Base-by-base conservation (phyloP, 192 early-diverging fungal genomes). In the Umbelopsis ramanniana region DNA sequence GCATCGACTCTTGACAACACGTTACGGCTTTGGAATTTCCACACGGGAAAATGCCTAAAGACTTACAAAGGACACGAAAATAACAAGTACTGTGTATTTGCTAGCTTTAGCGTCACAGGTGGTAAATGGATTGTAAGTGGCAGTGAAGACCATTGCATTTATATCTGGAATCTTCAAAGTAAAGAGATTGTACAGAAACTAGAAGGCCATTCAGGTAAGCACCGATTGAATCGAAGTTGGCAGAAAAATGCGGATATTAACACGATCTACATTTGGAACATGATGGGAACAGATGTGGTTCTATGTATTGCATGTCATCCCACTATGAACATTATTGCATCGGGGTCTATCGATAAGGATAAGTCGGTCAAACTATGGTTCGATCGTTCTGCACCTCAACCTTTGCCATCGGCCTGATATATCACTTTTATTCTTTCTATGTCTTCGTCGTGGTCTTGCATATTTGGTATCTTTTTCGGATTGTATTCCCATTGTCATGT, bases 81-180 rank as follows among this genome's bases (percentile, higher is more conserved):
- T 82, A 82, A 89, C 46, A 89, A 93, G 60, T 98, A 94, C 73
- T 99, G 97, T 84, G 89, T 93, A 53, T 96, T 98, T 83, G 89
- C 89, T n/a, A 90, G 90, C 43, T 99, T 99, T 70, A 94, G 91
- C 46, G 93, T 97, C 17, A 98, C 95, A 2, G 88, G 90, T 69
- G 94, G 92, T 66, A 94, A 96, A 81, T 97, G 94, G 94, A 96
- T 99, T 46, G 97, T 99, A 12, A 93, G 91, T 38, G 98, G 97
- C 0, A 93, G 91, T 71, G 98, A 99, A 78, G 97, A 99, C 82
- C 83, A 93, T 70, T 83, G 84, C 80, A 92, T 99, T 23, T 98
- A 98, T 76, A 89, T 98, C 79, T 99, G 98, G 98, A 94, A 98
- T 77, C 81, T 99, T 72, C 97, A 99, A 82, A 96, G 88, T 26